Evolutionary conservation across 2,329 filamentous ascomycete genomes (phyloP).

Genomic region (Pyrenochaeta sp.): DNA sequence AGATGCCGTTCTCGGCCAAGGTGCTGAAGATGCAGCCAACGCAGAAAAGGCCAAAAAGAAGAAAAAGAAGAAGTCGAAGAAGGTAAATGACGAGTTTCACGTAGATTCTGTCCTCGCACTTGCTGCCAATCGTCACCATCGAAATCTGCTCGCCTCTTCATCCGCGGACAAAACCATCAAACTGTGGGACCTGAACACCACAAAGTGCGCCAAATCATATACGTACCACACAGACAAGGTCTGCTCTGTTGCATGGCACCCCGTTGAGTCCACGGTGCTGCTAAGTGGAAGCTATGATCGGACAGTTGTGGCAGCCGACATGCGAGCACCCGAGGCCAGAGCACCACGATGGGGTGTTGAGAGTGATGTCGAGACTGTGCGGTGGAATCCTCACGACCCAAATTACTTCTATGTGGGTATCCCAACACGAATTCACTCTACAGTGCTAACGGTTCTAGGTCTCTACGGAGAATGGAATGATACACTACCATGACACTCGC

Average conservation of each 20-base stretch:
- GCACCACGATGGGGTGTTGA: conserved; percentile 90
- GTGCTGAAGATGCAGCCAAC: conserved; percentile 58
- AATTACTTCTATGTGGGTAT: conserved; percentile 86
- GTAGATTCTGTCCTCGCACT: conserved; percentile 92
- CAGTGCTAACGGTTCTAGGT: conserved; percentile 44
- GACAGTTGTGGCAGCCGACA: conserved; percentile 92
- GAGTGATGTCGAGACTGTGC: conserved; percentile 90
- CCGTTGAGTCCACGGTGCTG: conserved; percentile 83
- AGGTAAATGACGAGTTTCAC: conserved; percentile 90
- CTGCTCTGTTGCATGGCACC: conserved; percentile 94
- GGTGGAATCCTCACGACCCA: conserved; percentile 91
- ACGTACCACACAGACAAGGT: conserved; percentile 97
- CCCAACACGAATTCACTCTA: not conserved
- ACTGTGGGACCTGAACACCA: conserved; percentile 94
- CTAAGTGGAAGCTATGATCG: conserved; percentile 95
- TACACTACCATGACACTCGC: conserved; percentile 91
- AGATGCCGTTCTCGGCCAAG: conserved; percentile 89
- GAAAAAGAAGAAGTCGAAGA: conserved; percentile 89
- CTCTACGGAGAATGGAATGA: conserved; percentile 87
- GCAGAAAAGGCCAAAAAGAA: conserved; percentile 76
- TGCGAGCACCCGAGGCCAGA: conserved; percentile 88
- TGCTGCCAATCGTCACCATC: conserved; percentile 90
- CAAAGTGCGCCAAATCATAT: conserved; percentile 95
- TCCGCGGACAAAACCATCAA: conserved; percentile 98
- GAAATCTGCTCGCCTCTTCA: conserved; percentile 91